phyloP scores from a whole-genome alignment of 306 rosid species.

The Arachis hypogaea region DNA sequence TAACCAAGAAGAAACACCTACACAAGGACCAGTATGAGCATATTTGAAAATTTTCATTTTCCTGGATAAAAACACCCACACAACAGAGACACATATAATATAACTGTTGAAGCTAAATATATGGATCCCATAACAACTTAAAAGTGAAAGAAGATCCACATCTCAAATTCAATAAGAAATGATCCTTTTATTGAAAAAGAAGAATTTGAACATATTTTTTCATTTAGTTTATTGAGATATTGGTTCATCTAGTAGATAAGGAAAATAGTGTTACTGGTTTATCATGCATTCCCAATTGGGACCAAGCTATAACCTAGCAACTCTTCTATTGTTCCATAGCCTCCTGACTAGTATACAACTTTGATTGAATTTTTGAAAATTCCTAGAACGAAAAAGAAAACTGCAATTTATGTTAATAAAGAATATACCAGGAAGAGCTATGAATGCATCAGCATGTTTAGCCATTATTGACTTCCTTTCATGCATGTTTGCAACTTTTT shows the following conservation, averaged over 20 bases:
- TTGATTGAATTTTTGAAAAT: not conserved
- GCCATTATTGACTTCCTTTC: no score
- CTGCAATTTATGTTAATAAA: not conserved
- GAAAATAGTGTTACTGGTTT: conserved; percentile 43
- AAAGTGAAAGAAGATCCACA: not conserved
- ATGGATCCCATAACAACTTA: not conserved
- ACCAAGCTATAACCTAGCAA: conserved; percentile 53
- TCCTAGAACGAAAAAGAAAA: not conserved
- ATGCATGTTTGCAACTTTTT: not conserved
- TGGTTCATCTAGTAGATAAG: conserved; percentile 1
- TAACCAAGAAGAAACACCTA: conserved; percentile 10
- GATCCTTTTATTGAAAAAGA: conserved; percentile 5
- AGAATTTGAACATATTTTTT: not conserved
- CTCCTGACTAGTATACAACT: conserved; percentile 41
- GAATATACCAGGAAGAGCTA: no score
- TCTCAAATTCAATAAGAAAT: not conserved
- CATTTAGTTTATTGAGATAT: not conserved
- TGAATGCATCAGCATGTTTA: no score
- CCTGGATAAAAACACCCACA: not conserved
- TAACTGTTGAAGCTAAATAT: no score
- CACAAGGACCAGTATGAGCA: not conserved
- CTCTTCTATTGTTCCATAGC: conserved; percentile 59
- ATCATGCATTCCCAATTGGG: conserved; percentile 52
- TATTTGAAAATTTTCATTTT: no score
- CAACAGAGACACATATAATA: no score